A percentile compares a stretch with the other conserved stretches of the same genome.
Conservation (phyloP, 345 rosid genomes). For the Turnera subulata region DNA sequence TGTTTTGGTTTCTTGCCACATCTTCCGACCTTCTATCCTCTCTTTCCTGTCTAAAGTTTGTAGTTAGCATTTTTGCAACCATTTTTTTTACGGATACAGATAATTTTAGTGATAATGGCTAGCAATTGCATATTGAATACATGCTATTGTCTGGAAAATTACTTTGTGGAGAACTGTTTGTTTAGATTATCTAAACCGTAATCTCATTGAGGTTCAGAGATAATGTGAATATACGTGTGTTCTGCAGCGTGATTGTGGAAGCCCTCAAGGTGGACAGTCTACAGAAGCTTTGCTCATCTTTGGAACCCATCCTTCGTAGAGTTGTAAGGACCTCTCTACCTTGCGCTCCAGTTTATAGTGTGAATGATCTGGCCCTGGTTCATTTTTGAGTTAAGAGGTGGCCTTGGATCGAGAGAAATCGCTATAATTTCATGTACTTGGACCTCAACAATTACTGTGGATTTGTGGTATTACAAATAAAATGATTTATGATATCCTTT, state of each 20-base stretch:
- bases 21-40: neutral
- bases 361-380: neutral
- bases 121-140: neutral
- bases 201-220: neutral
- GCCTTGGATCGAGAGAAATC: neutral
- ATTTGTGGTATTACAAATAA: neutral
- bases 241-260: slow-evolving; percentile 88
- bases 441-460: neutral
- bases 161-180: neutral
- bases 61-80: neutral
- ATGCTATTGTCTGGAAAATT: neutral
- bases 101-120: neutral
- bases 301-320: slow-evolving; percentile 96
- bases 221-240: neutral
- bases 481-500: neutral
- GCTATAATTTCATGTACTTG: neutral
- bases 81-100: neutral
- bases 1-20: neutral
- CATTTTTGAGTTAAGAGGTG: neutral
- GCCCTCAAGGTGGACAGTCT: slow-evolving; percentile 95
- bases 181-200: neutral
- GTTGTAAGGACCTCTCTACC: slow-evolving; percentile 55
- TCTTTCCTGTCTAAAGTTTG: neutral
- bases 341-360: neutral
- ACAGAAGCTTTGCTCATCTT: slow-evolving; percentile 94